A percentile compares a stretch with the other conserved stretches of the same genome.
These are phyloP conservation scores for Lactarius vividus DNA, from an alignment of 768 basidiomycete genomes.

Conservation along the genomic window DNA sequence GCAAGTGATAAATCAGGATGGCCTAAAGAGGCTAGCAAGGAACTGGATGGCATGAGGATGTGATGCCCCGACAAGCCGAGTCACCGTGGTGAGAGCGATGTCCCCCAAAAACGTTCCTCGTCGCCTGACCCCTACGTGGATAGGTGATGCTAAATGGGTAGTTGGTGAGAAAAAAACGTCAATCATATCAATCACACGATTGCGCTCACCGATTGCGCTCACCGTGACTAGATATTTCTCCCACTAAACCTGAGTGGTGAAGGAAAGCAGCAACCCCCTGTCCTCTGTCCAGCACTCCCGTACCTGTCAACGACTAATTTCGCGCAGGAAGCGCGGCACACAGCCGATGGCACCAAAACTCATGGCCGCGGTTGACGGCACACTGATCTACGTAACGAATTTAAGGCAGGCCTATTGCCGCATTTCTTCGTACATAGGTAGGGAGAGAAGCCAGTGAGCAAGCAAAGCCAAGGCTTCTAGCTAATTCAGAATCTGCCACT, in stretches of 20 bases:
- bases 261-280: constrained; percentile 1
- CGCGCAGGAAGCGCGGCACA: constrained; percentile 7
- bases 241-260: constrained; percentile 1
- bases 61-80: background rate
- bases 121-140: background rate
- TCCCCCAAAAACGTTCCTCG: background rate
- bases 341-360: constrained; percentile 3
- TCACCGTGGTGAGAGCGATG: background rate
- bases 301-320: constrained; percentile 4
- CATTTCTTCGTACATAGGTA: background rate
- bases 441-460: background rate
- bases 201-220: background rate
- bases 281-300: background rate
- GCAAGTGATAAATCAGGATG: constrained; percentile 1
- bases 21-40: constrained; percentile 7
- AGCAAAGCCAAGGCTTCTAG: background rate
- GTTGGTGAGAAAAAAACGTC: background rate
- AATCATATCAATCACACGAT: background rate
- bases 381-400: background rate
- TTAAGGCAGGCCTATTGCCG: background rate
- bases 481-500: background rate
- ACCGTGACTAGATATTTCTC: background rate
- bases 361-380: background rate
- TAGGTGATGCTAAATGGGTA: background rate
- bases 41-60: background rate